These are phyloP conservation scores for Lactarius quietus DNA, from an alignment of 768 basidiomycete genomes.

Conservation along the genomic window DNA sequence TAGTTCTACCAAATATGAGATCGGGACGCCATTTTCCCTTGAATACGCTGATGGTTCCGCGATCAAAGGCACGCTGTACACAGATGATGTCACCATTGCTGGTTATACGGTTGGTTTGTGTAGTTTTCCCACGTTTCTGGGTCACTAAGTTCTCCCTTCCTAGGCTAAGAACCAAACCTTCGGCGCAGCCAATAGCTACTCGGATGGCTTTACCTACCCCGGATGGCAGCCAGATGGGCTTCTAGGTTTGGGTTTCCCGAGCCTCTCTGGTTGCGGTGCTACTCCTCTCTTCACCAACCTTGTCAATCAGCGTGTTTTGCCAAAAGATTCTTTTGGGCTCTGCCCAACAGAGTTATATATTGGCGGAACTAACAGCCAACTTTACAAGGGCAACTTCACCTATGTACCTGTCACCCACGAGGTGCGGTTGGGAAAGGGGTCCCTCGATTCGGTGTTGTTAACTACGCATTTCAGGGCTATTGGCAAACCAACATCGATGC, in stretches of 20 bases:
- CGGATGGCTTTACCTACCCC: slow-evolving; percentile 17
- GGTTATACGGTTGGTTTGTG: slow-evolving; percentile 27
- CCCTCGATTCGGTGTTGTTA: not conserved
- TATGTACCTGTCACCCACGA: not conserved
- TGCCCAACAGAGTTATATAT: slow-evolving; percentile 33
- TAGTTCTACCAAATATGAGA: slow-evolving; percentile 26
- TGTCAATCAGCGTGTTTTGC: slow-evolving; percentile 34
- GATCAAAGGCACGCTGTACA: slow-evolving; percentile 40
- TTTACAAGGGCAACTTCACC: slow-evolving; percentile 10
- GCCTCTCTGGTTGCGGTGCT: slow-evolving; percentile 28
- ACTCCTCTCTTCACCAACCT: slow-evolving; percentile 26
- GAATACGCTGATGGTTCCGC: slow-evolving; percentile 40
- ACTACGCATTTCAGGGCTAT: slow-evolving; percentile 17
- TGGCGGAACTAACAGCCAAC: slow-evolving; percentile 9
- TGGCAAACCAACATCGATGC: slow-evolving; percentile 25
- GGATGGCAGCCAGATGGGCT: slow-evolving; percentile 40
- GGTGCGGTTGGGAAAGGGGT: not conserved
- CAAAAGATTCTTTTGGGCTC: slow-evolving; percentile 44
- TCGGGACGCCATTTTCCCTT: slow-evolving; percentile 32
- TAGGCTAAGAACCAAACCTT: slow-evolving; percentile 38
- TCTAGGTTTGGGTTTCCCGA: slow-evolving; percentile 39
- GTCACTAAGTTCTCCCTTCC: not conserved
- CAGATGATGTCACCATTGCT: slow-evolving; percentile 42
- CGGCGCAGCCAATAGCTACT: slow-evolving; percentile 42
- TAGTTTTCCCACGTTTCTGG: slow-evolving; percentile 16